phyloP scores from a whole-genome alignment of 768 basidiomycete genomes.

The Boletus sp. region DNA sequence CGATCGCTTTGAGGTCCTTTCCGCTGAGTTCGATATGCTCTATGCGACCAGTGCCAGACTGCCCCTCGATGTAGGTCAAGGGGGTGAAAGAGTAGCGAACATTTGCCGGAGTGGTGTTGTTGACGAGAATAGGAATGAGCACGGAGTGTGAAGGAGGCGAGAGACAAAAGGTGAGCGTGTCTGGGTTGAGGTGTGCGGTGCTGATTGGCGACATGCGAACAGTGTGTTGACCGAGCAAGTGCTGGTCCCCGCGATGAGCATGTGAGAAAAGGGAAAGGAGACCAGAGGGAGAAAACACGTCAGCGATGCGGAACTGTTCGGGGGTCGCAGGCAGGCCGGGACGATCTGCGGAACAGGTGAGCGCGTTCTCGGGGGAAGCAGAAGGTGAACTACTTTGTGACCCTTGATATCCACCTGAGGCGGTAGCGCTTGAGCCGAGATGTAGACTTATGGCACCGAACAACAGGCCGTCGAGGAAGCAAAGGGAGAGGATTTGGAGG shows the following conservation, averaged over 20 bases:
- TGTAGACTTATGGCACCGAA: constrained; percentile 72
- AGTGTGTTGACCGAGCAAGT: constrained; percentile 84
- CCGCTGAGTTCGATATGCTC: constrained; percentile 55
- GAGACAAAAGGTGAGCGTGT: constrained; percentile 71
- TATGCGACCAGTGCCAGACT: constrained; percentile 42
- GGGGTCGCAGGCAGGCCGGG: constrained; percentile 42
- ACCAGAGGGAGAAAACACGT: constrained; percentile 51
- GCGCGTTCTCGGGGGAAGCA: not conserved
- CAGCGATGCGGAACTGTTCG: constrained; percentile 46
- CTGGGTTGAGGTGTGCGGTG: constrained; percentile 86
- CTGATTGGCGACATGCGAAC: constrained; percentile 92
- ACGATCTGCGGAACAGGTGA: constrained; percentile 26
- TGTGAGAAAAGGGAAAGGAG: constrained; percentile 43
- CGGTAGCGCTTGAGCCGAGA: constrained; percentile 30
- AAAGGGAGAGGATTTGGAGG: constrained; percentile 59
- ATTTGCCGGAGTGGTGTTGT: constrained; percentile 77
- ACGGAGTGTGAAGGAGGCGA: constrained; percentile 51
- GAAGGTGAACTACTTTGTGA: constrained; percentile 32
- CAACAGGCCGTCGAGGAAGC: constrained; percentile 65
- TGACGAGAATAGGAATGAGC: constrained; percentile 81
- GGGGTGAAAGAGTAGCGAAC: constrained; percentile 75
- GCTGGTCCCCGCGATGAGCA: constrained; percentile 44
- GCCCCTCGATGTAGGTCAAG: constrained; percentile 47
- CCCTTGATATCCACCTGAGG: constrained; percentile 16
- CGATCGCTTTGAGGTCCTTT: constrained; percentile 68